Percentiles rank a stretch among this genome's conserved stretches.
Evolutionary conservation across 345 rosid species (phyloP).

Genomic region (Populus nigra): DNA sequence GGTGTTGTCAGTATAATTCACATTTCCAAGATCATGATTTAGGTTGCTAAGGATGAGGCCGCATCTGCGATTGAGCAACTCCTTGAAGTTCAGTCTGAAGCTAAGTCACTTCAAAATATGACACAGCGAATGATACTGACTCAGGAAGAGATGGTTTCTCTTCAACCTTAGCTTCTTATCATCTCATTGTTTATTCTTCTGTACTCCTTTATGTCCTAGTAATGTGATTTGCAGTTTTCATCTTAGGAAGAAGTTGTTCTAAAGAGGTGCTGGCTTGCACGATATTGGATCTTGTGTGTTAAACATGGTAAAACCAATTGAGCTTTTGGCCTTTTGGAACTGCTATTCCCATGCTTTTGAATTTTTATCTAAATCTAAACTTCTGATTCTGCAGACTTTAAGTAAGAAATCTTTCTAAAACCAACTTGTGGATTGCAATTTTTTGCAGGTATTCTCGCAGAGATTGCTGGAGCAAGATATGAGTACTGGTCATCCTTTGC

Average conservation of each 20-base stretch:
- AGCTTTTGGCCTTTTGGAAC: not conserved
- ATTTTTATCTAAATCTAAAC: not conserved
- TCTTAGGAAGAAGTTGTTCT: conserved; percentile 37
- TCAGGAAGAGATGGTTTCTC: conserved; percentile 32
- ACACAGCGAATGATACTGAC: conserved; percentile 28
- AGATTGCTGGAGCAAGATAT: conserved; percentile 63
- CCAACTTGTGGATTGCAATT: not conserved
- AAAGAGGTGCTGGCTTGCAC: conserved; percentile 40
- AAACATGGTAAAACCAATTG: conserved; percentile 20
- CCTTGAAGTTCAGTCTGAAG: conserved; percentile 15
- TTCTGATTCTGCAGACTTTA: not conserved
- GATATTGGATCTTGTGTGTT: conserved; percentile 30
- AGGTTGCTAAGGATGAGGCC: conserved; percentile 26
- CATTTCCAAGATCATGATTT: conserved; percentile 12
- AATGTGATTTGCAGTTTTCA: conserved; percentile 41
- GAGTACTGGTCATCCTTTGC: conserved; percentile 93
- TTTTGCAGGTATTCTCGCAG: conserved; percentile 68
- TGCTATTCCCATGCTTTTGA: not conserved
- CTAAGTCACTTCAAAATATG: conserved; percentile 19
- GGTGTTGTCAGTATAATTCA: conserved; percentile 6
- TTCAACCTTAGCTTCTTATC: not conserved
- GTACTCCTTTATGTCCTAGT: conserved; percentile 28
- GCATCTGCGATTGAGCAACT: conserved; percentile 21
- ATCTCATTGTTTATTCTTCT: conserved; percentile 7
- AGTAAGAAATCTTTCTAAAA: not conserved